Evolutionary conservation across 768 basidiomycete species (phyloP), one percentile per base, ranked within the genome.

Genomic region (Crucibulum laeve): DNA sequence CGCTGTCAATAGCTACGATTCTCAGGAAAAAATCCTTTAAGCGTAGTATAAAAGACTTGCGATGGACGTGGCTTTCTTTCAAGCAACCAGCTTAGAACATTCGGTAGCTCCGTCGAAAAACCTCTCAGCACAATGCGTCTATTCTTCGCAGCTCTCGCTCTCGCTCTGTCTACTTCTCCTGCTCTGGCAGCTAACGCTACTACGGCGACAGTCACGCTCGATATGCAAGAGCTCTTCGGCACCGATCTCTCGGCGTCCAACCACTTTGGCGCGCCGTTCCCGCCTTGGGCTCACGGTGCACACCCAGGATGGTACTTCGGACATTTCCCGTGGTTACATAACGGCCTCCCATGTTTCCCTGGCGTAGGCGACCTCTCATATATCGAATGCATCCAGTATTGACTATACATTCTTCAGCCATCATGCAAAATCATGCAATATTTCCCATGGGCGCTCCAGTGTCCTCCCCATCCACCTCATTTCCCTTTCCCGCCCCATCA

Each of bases 291-390:
- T 34, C 2, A 18, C 8, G 60, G 55, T 5, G 44, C 54, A 36
- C 37, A 49, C 10, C 67, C 67, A 22, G 67, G 68, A 19, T 70
- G 68, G 68, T 68, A 70, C 53, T 66, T 60, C 43, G 68, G 68
- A 14, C 52, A 46, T 21, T 46, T 58, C 32, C 58, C 58, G 4
- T 42, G 49, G 14, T 36, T 50, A 5, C 51, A 60, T 23, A 55
- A 48, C 4, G 43, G 52, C 13, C 32, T 63, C 7, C 53, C 55
- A 19, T 60, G 59, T 15, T 48, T 61, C 22, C 49, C 49, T 34
- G 57, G 53, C 11, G 59, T 51, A 19, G 11, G 47, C 28, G 25
- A 11, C 25, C 13, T 25, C 5, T 11, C 23, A 15, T 18, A 25
- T 43, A 30, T 33, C 14, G 8, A 17, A 7, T 11, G 22, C 14